Evolutionary conservation across 208 protist species (phyloP).

Genomic region (Trypanosoma grayi): DNA sequence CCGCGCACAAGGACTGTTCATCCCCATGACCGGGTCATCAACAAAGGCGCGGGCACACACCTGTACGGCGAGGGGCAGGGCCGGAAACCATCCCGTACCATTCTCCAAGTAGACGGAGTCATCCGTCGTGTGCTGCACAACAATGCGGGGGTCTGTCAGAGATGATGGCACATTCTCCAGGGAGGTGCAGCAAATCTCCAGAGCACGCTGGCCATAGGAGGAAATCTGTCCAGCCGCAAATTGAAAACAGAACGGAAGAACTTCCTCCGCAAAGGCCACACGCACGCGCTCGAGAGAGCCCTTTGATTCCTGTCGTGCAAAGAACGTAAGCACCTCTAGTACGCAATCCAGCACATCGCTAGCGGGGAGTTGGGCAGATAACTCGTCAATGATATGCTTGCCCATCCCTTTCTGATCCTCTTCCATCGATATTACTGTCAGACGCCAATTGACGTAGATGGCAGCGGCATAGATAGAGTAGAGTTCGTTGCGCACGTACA

Average conservation of each 20-base stretch:
- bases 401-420: slow-evolving; percentile 18
- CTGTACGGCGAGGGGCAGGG: slow-evolving; percentile 42
- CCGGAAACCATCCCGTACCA: slow-evolving; percentile 48
- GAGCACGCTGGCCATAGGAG: slow-evolving; percentile 23
- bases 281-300: slow-evolving; percentile 42
- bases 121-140: slow-evolving; percentile 45
- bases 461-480: slow-evolving; percentile 72
- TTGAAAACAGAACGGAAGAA: slow-evolving; percentile 72
- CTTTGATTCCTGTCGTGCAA: slow-evolving; percentile 51
- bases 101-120: slow-evolving; percentile 50
- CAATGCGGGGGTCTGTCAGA: slow-evolving; percentile 11
- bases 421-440: slow-evolving; percentile 39
- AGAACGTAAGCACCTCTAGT: slow-evolving; percentile 70
- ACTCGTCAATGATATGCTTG: slow-evolving; percentile 36
- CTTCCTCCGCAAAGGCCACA: slow-evolving; percentile 39
- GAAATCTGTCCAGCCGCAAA: slow-evolving; percentile 29
- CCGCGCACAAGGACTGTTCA: slow-evolving; percentile 28
- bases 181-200: slow-evolving; percentile 57
- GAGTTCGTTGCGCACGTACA: slow-evolving; percentile 61
- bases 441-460: slow-evolving; percentile 77
- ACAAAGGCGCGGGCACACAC: slow-evolving; percentile 47
- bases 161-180: slow-evolving; percentile 46
- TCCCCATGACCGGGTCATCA: slow-evolving; percentile 31
- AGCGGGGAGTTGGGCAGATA: slow-evolving; percentile 44
- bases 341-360: slow-evolving; percentile 72